Percentiles rank a stretch among this genome's conserved stretches.
These are phyloP conservation scores for Termitomyces sp. DNA, from an alignment of 1,284 basidiomycete species.

Conservation along the genomic window DNA sequence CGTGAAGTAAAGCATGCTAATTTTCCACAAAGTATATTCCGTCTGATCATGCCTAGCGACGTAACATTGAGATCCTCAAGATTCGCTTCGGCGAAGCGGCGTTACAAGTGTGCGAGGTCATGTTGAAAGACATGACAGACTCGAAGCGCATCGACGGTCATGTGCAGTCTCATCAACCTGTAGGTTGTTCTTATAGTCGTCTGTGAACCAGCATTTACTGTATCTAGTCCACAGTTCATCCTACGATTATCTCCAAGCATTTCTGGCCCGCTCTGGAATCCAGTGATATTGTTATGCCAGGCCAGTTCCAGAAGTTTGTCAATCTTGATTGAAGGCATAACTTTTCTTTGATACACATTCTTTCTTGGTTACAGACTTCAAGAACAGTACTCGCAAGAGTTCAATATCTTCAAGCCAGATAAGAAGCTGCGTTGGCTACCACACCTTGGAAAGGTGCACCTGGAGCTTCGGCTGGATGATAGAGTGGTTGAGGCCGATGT, in stretches of 20 bases:
- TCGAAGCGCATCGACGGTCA: conserved; percentile 83
- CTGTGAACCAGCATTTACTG: not conserved
- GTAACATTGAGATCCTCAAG: conserved; percentile 90
- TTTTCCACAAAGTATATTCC: not conserved
- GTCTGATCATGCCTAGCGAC: conserved; percentile 46
- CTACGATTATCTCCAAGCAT: conserved; percentile 85
- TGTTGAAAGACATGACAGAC: conserved; percentile 93
- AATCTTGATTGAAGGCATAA: not conserved
- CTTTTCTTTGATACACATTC: not conserved
- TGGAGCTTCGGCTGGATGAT: conserved; percentile 80
- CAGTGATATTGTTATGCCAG: conserved; percentile 72
- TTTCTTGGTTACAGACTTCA: conserved; percentile 49
- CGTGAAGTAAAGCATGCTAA: conserved; percentile 58
- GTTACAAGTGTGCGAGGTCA: conserved; percentile 91
- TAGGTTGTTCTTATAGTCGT: conserved; percentile 30
- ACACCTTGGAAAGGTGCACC: conserved; percentile 75
- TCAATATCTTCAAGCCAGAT: conserved; percentile 80
- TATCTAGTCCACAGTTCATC: conserved; percentile 65
- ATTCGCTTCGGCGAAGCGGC: conserved; percentile 89
- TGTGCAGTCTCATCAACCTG: conserved; percentile 69
- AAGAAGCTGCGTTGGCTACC: conserved; percentile 85
- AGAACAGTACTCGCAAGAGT: conserved; percentile 72
- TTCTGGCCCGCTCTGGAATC: conserved; percentile 88
- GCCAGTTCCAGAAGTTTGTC: conserved; percentile 72
- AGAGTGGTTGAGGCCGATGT: conserved; percentile 73